These are phyloP conservation scores for Rhizopus delemar DNA, from an alignment of 371 early-diverging fungal genomes.

Conservation along the genomic window DNA sequence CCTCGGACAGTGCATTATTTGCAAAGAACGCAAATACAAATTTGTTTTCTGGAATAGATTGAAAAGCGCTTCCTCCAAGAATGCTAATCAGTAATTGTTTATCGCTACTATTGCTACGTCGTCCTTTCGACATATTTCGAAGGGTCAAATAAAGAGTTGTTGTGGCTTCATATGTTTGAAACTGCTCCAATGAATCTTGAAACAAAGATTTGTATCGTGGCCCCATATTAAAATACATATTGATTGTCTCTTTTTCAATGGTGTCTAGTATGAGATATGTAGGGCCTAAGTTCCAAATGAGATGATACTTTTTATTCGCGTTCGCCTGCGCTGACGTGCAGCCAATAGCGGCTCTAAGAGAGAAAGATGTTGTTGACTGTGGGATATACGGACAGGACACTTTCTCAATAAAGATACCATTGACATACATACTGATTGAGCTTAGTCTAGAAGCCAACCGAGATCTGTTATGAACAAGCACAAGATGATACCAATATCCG, in stretches of 20 bases:
- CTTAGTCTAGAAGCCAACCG: constrained; percentile 57
- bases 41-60: constrained; percentile 60
- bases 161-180: constrained; percentile 70
- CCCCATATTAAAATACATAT: constrained; percentile 64
- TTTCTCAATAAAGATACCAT: constrained; percentile 63
- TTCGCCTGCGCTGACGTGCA: constrained; percentile 7
- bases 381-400: constrained; percentile 62
- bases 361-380: constrained; percentile 40
- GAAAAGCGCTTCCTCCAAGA: constrained; percentile 53
- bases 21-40: constrained; percentile 67
- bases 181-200: constrained; percentile 68
- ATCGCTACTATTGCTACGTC: constrained; percentile 20
- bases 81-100: constrained; percentile 55
- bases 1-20: constrained; percentile 53
- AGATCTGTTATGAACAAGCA: constrained; percentile 68
- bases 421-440: constrained; percentile 61
- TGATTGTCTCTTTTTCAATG: constrained; percentile 61
- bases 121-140: constrained; percentile 43
- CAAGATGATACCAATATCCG: constrained; percentile 73
- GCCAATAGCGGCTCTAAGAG: constrained; percentile 46
- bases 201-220: constrained; percentile 67
- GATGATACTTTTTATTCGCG: constrained; percentile 16
- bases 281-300: constrained; percentile 72
- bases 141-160: constrained; percentile 58
- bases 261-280: constrained; percentile 64